Evolutionary conservation across 768 basidiomycete species (phyloP).

Genomic region (Trametopsis cervina): DNA sequence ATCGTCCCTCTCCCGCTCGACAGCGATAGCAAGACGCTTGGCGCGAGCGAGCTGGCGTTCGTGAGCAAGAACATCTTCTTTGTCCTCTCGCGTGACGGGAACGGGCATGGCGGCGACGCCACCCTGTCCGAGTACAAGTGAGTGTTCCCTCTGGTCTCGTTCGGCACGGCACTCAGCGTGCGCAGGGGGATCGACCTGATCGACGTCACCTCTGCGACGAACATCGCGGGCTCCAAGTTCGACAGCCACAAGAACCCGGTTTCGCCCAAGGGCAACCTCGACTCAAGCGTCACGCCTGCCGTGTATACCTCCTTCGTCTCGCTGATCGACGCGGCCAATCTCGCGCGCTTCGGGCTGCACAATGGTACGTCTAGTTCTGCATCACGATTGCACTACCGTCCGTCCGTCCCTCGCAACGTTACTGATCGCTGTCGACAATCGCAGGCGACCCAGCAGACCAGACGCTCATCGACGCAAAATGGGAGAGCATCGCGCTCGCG

Average conservation of each 20-base stretch:
- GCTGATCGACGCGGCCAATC: slow-evolving; percentile 43
- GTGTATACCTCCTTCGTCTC: slow-evolving; percentile 50
- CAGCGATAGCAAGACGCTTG: slow-evolving; percentile 42
- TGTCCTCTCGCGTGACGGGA: slow-evolving; percentile 50
- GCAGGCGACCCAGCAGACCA: slow-evolving; percentile 41
- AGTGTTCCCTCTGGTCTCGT: not conserved
- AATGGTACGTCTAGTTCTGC: slow-evolving; percentile 37
- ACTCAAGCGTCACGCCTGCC: slow-evolving; percentile 41
- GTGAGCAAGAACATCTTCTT: slow-evolving; percentile 49
- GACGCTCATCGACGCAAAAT: slow-evolving; percentile 57
- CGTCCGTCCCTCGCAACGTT: too few relatives aligned
- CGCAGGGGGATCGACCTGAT: slow-evolving; percentile 53
- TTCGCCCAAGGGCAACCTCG: slow-evolving; percentile 41
- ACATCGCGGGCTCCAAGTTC: slow-evolving; percentile 51
- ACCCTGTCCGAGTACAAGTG: slow-evolving; percentile 49
- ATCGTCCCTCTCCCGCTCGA: slow-evolving; percentile 51
- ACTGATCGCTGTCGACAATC: not conserved
- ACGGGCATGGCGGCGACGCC: slow-evolving; percentile 49
- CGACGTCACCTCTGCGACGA: slow-evolving; percentile 49
- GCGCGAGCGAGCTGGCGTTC: slow-evolving; percentile 52
- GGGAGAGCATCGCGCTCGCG: slow-evolving; percentile 59
- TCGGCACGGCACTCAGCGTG: not conserved
- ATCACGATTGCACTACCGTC: too few relatives aligned
- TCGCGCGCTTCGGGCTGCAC: slow-evolving; percentile 57
- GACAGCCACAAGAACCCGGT: slow-evolving; percentile 48